Evolutionary conservation across 139 green algal genomes (phyloP).

Genomic region (Nannochloris sp.): DNA sequence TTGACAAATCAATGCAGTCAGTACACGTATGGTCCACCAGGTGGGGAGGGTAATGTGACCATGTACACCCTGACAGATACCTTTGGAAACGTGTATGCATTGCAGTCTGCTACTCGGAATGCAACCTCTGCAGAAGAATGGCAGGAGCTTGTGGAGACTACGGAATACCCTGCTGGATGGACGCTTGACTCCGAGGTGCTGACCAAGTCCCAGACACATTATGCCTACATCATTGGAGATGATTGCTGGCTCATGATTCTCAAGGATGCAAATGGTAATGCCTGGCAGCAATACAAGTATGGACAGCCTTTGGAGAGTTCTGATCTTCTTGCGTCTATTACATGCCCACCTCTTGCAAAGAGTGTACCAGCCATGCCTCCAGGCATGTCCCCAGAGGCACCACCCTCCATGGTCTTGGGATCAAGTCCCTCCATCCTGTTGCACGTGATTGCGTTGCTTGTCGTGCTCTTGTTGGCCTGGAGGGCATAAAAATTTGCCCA

Average conservation of each 20-base stretch:
- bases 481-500: too few species aligned
- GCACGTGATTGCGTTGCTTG: too few species aligned
- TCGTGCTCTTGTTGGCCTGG: too few species aligned
- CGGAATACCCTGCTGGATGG: slow-evolving; percentile 1
- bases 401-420: too few species aligned
- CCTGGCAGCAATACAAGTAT: not conserved
- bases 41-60: too few species aligned
- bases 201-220: not conserved
- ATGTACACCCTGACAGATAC: too few species aligned
- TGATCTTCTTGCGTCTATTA: not conserved
- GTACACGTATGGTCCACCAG: too few species aligned
- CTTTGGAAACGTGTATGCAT: too few species aligned
- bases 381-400: too few species aligned
- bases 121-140: not conserved
- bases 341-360: not conserved
- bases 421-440: too few species aligned
- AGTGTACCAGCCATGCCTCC: slow-evolving; percentile 3
- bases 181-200: not conserved
- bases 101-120: too few species aligned
- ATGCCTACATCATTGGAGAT: not conserved
- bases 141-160: not conserved
- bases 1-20: too few species aligned
- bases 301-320: not conserved
- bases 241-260: not conserved
- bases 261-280: not conserved